These are phyloP conservation scores for Exophiala sideris DNA, from an alignment of 2,329 filamentous ascomycete species.

Conservation along the genomic window DNA sequence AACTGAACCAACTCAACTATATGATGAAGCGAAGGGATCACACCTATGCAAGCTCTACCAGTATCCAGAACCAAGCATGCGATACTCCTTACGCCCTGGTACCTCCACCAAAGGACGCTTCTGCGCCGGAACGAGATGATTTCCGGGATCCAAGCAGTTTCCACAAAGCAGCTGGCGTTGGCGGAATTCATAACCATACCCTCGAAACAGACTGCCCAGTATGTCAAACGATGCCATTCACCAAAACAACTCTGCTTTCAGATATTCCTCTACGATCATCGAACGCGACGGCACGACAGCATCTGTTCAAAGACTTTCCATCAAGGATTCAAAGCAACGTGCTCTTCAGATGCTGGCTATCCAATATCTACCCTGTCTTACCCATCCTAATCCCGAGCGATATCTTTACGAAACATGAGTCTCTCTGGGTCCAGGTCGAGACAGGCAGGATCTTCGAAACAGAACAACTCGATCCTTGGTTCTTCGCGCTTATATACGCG, in stretches of 20 bases:
- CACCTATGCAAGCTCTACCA: slow-evolving; percentile 9
- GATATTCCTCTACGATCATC: slow-evolving; percentile 35
- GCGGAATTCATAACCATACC: not conserved
- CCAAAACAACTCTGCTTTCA: slow-evolving; percentile 38
- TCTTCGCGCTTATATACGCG: slow-evolving; percentile 45
- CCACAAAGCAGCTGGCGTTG: slow-evolving; percentile 11
- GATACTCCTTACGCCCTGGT: slow-evolving; percentile 2
- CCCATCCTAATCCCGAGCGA: slow-evolving; percentile 45
- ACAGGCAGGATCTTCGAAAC: slow-evolving; percentile 35
- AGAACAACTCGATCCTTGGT: slow-evolving; percentile 39
- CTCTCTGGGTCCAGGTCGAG: slow-evolving; percentile 42
- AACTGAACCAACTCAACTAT: slow-evolving; percentile 24
- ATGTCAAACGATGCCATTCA: slow-evolving; percentile 33
- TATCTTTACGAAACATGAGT: slow-evolving; percentile 39
- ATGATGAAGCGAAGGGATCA: slow-evolving; percentile 29
- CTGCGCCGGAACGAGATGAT: slow-evolving; percentile 11
- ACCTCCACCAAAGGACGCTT: not conserved
- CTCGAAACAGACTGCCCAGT: slow-evolving; percentile 13
- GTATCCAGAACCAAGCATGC: slow-evolving; percentile 12
- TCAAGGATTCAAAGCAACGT: slow-evolving; percentile 46
- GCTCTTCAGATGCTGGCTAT: slow-evolving; percentile 47
- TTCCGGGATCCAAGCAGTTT: slow-evolving; percentile 16
- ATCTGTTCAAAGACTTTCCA: slow-evolving; percentile 42
- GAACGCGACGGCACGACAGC: slow-evolving; percentile 35
- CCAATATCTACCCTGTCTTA: slow-evolving; percentile 45